These are phyloP conservation scores for Leishmania mexicana DNA, from an alignment of 208 protist species.

Conservation along the genomic window DNA sequence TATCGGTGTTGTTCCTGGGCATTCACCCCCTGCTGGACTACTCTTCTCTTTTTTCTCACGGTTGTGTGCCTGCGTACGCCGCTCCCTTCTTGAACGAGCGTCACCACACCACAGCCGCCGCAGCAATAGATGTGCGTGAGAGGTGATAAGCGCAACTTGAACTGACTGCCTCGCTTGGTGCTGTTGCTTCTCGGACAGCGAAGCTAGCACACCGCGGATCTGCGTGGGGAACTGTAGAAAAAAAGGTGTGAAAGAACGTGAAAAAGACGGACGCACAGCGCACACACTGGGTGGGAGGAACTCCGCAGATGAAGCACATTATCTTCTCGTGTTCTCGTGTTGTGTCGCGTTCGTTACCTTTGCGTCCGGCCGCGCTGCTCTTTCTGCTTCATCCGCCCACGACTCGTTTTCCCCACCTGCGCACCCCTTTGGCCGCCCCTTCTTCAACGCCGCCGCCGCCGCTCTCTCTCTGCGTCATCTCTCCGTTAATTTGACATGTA, in stretches of 20 bases:
- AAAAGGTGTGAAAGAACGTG: not conserved
- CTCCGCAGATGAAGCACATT: not conserved
- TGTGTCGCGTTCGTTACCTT: not conserved
- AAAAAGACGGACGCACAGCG: not conserved
- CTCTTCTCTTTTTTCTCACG: not conserved
- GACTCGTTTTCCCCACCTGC: not conserved
- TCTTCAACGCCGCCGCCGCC: not conserved
- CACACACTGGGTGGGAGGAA: not conserved
- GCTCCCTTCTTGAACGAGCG: not conserved
- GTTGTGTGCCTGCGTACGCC: not conserved
- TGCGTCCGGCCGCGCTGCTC: not conserved
- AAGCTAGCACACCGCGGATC: not conserved
- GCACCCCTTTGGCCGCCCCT: not conserved
- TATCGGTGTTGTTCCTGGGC: not conserved
- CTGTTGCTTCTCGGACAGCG: not conserved
- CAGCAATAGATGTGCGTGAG: not conserved
- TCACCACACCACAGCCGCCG: not conserved
- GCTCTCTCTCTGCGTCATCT: not conserved
- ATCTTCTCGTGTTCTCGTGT: no score
- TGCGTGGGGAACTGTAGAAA: not conserved
- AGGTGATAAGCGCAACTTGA: not conserved
- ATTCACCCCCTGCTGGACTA: not conserved
- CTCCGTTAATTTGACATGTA: not conserved
- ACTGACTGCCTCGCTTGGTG: not conserved
- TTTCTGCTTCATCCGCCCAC: not conserved